These are phyloP conservation scores for Zygosaccharomyces sapae DNA, from an alignment of 1,139 yeast species.

Conservation along the genomic window DNA sequence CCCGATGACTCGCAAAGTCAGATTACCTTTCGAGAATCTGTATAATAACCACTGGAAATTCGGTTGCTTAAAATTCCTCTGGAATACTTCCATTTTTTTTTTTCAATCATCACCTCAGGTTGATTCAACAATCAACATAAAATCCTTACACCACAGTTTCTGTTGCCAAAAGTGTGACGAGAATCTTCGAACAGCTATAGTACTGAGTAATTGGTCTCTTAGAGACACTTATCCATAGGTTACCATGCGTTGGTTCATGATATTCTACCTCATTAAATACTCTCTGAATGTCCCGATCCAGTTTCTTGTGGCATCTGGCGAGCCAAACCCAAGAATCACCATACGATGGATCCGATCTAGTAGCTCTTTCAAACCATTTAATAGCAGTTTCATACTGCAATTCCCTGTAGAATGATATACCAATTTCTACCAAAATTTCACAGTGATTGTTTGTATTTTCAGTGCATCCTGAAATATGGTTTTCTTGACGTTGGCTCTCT, in stretches of 20 bases:
- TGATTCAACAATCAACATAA: slow-evolving; percentile 1
- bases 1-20: slow-evolving; percentile 5
- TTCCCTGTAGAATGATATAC: slow-evolving; percentile 63
- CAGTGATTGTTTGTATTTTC: slow-evolving; percentile 59
- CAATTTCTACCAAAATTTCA: slow-evolving; percentile 58
- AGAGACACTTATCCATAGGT: slow-evolving; percentile 48
- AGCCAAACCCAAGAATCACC: slow-evolving; percentile 84
- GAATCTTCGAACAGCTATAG: slow-evolving; percentile 16
- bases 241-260: slow-evolving; percentile 57
- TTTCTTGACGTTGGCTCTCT: slow-evolving; percentile 48
- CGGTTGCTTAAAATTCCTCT: slow-evolving; percentile 22
- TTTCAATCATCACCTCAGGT: not conserved
- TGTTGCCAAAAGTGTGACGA: slow-evolving; percentile 6
- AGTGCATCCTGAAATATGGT: slow-evolving; percentile 70
- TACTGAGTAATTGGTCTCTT: slow-evolving; percentile 38
- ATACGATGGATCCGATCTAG: slow-evolving; percentile 47
- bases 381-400: slow-evolving; percentile 62
- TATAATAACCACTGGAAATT: slow-evolving; percentile 5
- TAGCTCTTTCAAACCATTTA: slow-evolving; percentile 73
- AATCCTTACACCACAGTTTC: slow-evolving; percentile 7
- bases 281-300: slow-evolving; percentile 34
- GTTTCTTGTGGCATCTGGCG: slow-evolving; percentile 42
- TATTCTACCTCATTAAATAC: slow-evolving; percentile 36
- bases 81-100: slow-evolving; percentile 19
- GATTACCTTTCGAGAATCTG: no score